Conservation (phyloP, 305 asterid species). For the Lippia alba region DNA sequence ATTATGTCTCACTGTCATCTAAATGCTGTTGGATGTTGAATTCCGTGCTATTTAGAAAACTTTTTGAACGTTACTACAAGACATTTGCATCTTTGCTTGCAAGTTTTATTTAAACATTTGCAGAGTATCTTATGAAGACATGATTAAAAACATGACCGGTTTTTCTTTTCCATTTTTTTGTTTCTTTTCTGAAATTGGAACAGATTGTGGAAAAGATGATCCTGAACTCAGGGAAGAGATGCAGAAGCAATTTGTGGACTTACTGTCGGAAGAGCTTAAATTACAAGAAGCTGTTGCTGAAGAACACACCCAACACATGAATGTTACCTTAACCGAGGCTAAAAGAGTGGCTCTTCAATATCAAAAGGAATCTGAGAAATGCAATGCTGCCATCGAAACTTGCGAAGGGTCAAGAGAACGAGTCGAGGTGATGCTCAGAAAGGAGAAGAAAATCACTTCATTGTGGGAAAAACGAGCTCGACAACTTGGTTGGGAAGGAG, state of each 20-base stretch:
- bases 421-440: conserved; percentile 62
- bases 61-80: neutral
- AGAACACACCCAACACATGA: conserved; percentile 83
- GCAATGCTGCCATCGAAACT: conserved; percentile 89
- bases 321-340: conserved; percentile 80
- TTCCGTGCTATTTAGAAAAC: neutral
- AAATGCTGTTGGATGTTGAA: neutral
- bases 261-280: conserved; percentile 86
- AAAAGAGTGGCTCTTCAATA: conserved; percentile 81
- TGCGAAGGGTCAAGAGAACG: conserved; percentile 91
- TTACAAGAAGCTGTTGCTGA: conserved; percentile 71
- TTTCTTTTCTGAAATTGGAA: conserved; percentile 7
- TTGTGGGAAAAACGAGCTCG: conserved; percentile 83
- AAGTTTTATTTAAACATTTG: neutral
- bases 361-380: conserved; percentile 89
- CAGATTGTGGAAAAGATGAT: conserved; percentile 95
- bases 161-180: neutral
- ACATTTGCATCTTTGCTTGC: neutral
- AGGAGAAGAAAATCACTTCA: conserved; percentile 74
- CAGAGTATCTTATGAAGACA: conserved; percentile 5
- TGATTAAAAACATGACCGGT: neutral
- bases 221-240: conserved; percentile 96
- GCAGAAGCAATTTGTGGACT: conserved; percentile 90
- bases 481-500: conserved; percentile 58
- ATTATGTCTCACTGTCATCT: neutral